Percentiles rank a stretch among this genome's conserved stretches.
These are phyloP conservation scores for Alloteropsis semialata DNA, from an alignment of 176 grass and related monocot genomes.

Conservation along the genomic window DNA sequence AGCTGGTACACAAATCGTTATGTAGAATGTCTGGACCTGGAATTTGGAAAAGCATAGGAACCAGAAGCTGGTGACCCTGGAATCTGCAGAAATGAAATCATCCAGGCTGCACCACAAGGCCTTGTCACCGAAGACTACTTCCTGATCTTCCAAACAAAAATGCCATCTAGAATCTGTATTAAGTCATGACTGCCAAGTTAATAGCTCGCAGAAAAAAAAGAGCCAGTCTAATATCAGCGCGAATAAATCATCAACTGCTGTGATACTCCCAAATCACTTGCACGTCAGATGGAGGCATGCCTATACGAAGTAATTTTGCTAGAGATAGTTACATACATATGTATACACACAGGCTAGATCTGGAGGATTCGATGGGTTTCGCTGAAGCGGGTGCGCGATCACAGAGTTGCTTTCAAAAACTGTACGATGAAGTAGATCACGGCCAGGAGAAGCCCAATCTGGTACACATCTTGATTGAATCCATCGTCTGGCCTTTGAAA, in stretches of 20 bases:
- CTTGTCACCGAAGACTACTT: too few species aligned
- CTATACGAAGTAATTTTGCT: not conserved
- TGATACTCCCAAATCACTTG: not conserved
- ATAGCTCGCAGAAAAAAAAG: not conserved
- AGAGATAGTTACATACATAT: constrained; percentile 19
- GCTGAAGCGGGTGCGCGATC: constrained; percentile 16
- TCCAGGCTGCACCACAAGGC: too few species aligned
- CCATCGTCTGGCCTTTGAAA: constrained; percentile 76
- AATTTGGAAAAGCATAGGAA: not conserved
- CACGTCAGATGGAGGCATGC: not conserved
- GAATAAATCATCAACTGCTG: not conserved
- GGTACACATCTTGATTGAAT: constrained; percentile 68
- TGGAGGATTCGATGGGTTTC: not conserved
- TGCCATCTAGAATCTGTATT: too few species aligned
- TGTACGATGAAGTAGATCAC: constrained; percentile 84
- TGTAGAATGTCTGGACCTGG: not conserved
- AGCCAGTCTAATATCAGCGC: not conserved
- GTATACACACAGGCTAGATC: not conserved
- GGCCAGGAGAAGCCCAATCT: constrained; percentile 83
- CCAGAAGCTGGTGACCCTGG: not conserved
- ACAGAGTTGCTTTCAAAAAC: constrained; percentile 72
- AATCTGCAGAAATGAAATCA: too few species aligned
- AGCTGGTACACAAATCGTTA: not conserved
- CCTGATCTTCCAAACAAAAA: too few species aligned
- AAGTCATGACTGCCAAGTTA: not conserved